Percentiles rank a stretch among this genome's conserved stretches.
Evolutionary conservation across 1,139 yeast species (phyloP).

Genomic region (Pichia inconspicua): DNA sequence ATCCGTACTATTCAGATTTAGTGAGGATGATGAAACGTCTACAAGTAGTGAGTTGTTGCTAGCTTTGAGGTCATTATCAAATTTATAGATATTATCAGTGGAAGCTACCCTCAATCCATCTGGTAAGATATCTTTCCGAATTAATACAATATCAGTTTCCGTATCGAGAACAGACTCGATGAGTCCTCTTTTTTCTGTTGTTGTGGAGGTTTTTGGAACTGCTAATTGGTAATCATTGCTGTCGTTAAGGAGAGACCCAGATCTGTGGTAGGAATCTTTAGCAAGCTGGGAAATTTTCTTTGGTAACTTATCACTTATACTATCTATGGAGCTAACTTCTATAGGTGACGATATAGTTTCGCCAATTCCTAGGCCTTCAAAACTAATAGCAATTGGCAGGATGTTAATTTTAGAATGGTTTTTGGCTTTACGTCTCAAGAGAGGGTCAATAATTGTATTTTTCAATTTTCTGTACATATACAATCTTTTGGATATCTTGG

Average conservation of each 20-base stretch:
- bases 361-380: background rate
- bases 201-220: background rate
- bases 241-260: background rate
- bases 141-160: slow-evolving; percentile 16
- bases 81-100: background rate
- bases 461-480: no score
- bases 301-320: no score
- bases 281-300: no score
- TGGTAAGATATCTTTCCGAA: slow-evolving; percentile 16
- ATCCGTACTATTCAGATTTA: background rate
- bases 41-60: background rate
- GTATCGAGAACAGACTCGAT: slow-evolving; percentile 17
- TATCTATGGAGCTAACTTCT: background rate
- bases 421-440: background rate
- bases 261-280: background rate
- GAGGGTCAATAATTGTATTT: background rate
- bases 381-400: no score
- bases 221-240: background rate
- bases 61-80: background rate
- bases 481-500: background rate
- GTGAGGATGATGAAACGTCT: slow-evolving; percentile 5
- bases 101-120: background rate
- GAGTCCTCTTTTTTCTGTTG: slow-evolving; percentile 5
- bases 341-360: background rate
- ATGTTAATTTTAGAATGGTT: no score